These are phyloP conservation scores for Chimonanthus salicifolius DNA, from an alignment of 164 flowering plant genomes.

Conservation along the genomic window DNA sequence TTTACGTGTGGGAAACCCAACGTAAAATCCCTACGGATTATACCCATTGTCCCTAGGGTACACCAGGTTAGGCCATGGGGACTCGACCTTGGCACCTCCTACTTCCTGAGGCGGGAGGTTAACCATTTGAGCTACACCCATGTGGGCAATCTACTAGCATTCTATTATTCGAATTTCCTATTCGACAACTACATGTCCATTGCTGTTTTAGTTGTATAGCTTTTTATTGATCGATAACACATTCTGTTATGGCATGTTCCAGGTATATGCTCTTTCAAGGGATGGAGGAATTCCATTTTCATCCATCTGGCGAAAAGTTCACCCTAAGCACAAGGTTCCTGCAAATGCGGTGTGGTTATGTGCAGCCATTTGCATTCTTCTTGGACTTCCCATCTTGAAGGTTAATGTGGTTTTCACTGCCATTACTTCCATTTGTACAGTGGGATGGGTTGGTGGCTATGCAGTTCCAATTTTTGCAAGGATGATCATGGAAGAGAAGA, in stretches of 20 bases:
- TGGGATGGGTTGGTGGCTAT: slow-evolving; percentile 87
- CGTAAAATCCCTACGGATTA: too few relatives aligned
- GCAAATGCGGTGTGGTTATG: slow-evolving; percentile 77
- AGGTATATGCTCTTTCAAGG: slow-evolving; percentile 74
- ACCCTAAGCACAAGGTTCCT: slow-evolving; percentile 71
- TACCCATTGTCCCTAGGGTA: too few relatives aligned
- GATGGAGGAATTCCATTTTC: slow-evolving; percentile 65
- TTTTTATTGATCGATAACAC: too few relatives aligned
- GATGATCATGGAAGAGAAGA: slow-evolving; percentile 54
- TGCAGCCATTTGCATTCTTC: slow-evolving; percentile 63
- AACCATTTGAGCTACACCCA: too few relatives aligned
- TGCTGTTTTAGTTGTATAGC: too few relatives aligned
- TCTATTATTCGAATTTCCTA: too few relatives aligned
- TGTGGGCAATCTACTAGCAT: too few relatives aligned
- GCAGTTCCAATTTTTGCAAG: slow-evolving; percentile 73
- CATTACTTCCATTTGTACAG: slow-evolving; percentile 57
- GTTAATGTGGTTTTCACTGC: slow-evolving; percentile 64
- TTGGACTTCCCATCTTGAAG: slow-evolving; percentile 64
- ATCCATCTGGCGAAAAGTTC: slow-evolving; percentile 49
- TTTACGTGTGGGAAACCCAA: too few relatives aligned
- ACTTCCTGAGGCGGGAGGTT: too few relatives aligned
- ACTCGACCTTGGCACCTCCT: too few relatives aligned
- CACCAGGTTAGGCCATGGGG: too few relatives aligned
- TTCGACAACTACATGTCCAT: too few relatives aligned
- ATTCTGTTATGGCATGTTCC: not conserved